Base-by-base conservation (phyloP, 495 filamentous ascomycete genomes). In the Neurospora sp. region DNA sequence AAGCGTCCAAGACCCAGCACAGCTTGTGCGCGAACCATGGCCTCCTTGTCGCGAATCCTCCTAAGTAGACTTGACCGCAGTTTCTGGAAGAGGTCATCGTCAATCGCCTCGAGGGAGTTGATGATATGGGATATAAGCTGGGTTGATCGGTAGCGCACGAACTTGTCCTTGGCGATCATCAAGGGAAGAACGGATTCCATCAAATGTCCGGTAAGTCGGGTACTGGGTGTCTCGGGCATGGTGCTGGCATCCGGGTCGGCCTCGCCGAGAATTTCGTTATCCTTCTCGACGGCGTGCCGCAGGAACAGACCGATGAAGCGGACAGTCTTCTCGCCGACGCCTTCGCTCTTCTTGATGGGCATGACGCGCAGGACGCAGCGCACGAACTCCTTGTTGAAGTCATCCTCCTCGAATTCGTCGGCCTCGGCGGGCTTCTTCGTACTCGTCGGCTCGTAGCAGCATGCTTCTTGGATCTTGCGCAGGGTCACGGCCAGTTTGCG, bases 21-120 rank as follows among this genome's bases (percentile, higher is more conserved):
- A n/a, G 96, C 96, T 81, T 99, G 96, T 12, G 95, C 91, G 42
- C 96, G 88, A 14, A 99, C 92, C 76, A 92, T 91, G 0, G 93
- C 85, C 80, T 99, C 96, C 79, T 97, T 98, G 80, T 99, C 96
- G 71, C 92, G 88, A 47, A 98, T 90, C 38, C 96, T 88, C 81
- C 92, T 94, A 47, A 94, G 78, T 27, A 99, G 84, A 3, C 90
- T 91, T 39, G 90, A 83, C 42, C 92, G 87, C 42, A 98, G 84
- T 68, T 91, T 87, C 76, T 94, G 87, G 79, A 97, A 98, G 61
- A 97, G 80, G 70, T 96, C 94, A 77, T 96, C 93, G 73, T 96
- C 93, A 74, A 97, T 91, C 3, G 94, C 90, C 71, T 97, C 93
- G 16, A 99, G 85, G 1, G 93, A 94, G 82, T 97, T 97, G 78